phyloP scores from a whole-genome alignment of 352 stramenopile genomes.

The Globisporangium echinulatum region DNA sequence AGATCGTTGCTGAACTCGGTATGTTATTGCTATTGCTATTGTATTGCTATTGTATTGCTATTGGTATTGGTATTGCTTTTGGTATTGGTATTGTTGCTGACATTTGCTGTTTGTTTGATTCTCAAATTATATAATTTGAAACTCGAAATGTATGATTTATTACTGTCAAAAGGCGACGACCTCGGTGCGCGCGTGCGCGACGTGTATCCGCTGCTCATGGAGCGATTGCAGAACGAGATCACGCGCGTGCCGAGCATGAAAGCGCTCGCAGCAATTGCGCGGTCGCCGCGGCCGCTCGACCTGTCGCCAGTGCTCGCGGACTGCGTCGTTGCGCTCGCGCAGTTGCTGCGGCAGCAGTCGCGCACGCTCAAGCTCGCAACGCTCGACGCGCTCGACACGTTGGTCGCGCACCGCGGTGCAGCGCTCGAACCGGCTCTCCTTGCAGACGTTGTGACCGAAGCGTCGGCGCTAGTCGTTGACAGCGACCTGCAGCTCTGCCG shows the following conservation, averaged over 20 bases:
- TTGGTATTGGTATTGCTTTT: conserved; percentile 1
- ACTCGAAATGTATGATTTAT: background rate
- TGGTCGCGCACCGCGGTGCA: conserved; percentile 78
- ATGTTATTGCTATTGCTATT: conserved; percentile 9
- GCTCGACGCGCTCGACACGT: conserved; percentile 88
- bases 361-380: conserved; percentile 93
- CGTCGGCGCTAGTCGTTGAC: conserved; percentile 89
- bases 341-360: conserved; percentile 93
- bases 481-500: conserved; percentile 96
- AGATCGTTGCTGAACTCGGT: conserved; percentile 80
- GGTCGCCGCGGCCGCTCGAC: conserved; percentile 83
- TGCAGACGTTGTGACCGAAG: conserved; percentile 86
- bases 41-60: too few relatives aligned
- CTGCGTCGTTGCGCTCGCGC: conserved; percentile 79
- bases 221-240: conserved; percentile 97
- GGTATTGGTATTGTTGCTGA: too few relatives aligned
- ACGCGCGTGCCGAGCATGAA: conserved; percentile 96
- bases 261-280: conserved; percentile 88
- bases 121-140: too few relatives aligned
- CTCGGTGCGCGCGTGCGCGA: conserved; percentile 71
- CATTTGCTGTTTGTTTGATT: too few relatives aligned
- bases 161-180: conserved; percentile 45
- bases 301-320: conserved; percentile 89
- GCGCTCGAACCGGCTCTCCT: conserved; percentile 77
- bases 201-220: conserved; percentile 91